These are phyloP conservation scores for Xylariaceae sp. DNA, from an alignment of 2,329 filamentous ascomycete genomes.

Conservation along the genomic window DNA sequence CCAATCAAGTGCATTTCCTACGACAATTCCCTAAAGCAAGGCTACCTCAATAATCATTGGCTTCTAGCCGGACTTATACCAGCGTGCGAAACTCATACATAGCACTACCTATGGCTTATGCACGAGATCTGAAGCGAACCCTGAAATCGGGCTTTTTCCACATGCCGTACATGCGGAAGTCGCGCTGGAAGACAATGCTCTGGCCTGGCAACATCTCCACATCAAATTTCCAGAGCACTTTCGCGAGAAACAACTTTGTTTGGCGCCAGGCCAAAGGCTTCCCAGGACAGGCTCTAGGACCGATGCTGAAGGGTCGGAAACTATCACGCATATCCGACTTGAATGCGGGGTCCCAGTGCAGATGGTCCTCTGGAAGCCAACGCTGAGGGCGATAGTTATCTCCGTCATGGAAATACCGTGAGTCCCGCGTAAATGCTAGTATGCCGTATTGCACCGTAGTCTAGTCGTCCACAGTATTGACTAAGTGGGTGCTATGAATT, in stretches of 20 bases:
- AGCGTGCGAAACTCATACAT: no score
- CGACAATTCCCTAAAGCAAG: no score
- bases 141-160: neutral
- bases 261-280: slow-evolving; percentile 2
- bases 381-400: slow-evolving; percentile 1
- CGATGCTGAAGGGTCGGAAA: slow-evolving; percentile 5
- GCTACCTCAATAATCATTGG: no score
- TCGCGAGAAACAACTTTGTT: slow-evolving; percentile 15
- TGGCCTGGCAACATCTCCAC: neutral
- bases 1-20: no score
- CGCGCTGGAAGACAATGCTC: neutral
- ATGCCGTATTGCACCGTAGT: neutral
- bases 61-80: no score
- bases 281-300: slow-evolving; percentile 3
- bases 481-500: neutral
- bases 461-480: neutral
- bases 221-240: slow-evolving; percentile 9
- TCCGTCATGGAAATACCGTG: slow-evolving; percentile 2
- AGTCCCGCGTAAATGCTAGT: neutral
- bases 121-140: neutral
- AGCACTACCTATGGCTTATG: no score
- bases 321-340: neutral
- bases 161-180: slow-evolving; percentile 2
- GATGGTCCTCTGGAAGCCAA: slow-evolving; percentile 3
- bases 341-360: slow-evolving; percentile 7